A percentile compares a stretch with the other conserved stretches of the same genome.
Conservation (phyloP, 257 asterid species). For the Salvia rosmarinus region DNA sequence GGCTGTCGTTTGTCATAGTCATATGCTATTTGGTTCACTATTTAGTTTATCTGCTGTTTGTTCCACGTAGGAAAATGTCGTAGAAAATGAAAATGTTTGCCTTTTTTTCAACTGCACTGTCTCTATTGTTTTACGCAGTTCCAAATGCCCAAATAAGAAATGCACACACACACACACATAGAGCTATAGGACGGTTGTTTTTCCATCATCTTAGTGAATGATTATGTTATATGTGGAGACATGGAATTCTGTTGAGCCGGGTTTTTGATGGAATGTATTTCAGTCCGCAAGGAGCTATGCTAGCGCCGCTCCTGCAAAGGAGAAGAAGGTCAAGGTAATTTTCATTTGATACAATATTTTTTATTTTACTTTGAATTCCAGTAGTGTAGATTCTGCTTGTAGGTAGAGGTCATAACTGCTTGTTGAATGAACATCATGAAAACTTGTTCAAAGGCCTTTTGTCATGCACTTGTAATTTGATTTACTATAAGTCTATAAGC, state of each 20-base stretch:
- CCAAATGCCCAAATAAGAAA: background rate
- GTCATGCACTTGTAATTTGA: background rate
- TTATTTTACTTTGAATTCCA: constrained; percentile 6
- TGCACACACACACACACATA: background rate
- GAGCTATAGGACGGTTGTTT: background rate
- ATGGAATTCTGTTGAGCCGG: constrained; percentile 12
- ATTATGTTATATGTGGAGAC: background rate
- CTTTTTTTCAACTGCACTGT: background rate
- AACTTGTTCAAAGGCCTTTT: constrained; percentile 23
- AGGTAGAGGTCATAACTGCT: background rate
- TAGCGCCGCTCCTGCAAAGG: constrained; percentile 50
- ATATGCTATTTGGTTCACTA: background rate
- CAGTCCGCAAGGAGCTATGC: constrained; percentile 66
- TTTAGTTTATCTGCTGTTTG: background rate
- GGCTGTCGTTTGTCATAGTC: background rate
- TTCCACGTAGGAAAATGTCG: background rate
- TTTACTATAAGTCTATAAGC: no score
- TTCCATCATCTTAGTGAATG: background rate
- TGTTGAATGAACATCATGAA: constrained; percentile 25
- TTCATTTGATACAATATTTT: constrained; percentile 15
- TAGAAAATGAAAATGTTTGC: background rate
- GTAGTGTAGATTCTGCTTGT: constrained; percentile 25
- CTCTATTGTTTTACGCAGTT: background rate
- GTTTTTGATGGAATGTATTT: constrained; percentile 30
- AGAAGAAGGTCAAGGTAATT: constrained; percentile 66